Evolutionary conservation across 139 green algal genomes (phyloP), one percentile per base, ranked within the genome.

Genomic region (Nannochloris sp.): DNA sequence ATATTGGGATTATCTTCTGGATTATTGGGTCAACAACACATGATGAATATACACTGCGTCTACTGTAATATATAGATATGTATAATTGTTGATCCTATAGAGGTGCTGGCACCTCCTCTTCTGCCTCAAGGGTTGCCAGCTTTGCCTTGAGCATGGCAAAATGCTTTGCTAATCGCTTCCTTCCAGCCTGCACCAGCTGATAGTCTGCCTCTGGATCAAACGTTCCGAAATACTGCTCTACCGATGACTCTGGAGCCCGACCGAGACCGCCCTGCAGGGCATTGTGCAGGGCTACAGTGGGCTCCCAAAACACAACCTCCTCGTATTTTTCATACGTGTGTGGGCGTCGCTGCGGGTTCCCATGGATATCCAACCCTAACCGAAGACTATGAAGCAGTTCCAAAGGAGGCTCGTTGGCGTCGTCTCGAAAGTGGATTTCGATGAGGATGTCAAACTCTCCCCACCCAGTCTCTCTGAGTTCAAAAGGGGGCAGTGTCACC

Each of bases 401-500:
- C 3, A 92, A 24, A 10, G 86, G 75, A 19, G 71, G 67, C 61
- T 91, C 87, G 1, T 57, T 36, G 1, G 69, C 63, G 48, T 96
- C 88, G 3, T 80, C 75, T 2, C 75, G 63, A 53, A 95, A 92
- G 43, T 82, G 66, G 15, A 96, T 29, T 75, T 53, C 46, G 11
- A 90, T 65, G 14, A 60, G 63, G 53, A 95, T 94, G 53, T 98
- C 90, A 70, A 98, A 98, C 77, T 98, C 92, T 43, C 92, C 92
- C 92, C 92, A 98, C 12, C 92, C 92, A 24, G 66, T 76, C 70
- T 98, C 92, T 21, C 78, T 92, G 15, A 93, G 36, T 71, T 85
- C 72, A 44, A 67, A 83, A 9, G 74, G 76, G 4, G 57, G 62
- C 12, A 14, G 2, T 24, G 57, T 60, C 2, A 90, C 46, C 4